Conservation (phyloP, 208 protist species). For the Acanthamoeba castellanii region DNA sequence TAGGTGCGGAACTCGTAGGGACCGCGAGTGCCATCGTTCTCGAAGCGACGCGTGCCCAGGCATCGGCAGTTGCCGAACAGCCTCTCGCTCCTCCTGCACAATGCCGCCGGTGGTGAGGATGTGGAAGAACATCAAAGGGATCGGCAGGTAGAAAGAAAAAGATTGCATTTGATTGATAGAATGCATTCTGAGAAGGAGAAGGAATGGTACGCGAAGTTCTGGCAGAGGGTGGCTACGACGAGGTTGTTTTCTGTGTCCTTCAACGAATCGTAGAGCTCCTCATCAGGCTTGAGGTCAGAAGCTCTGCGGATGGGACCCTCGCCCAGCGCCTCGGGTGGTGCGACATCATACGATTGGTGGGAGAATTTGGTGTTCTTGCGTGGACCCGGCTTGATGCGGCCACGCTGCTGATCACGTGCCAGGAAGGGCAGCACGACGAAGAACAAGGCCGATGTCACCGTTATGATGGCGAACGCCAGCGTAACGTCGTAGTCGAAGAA, state of each 20-base stretch:
- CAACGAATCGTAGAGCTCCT: conserved; percentile 18
- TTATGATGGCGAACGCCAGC: not conserved
- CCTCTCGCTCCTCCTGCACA: not conserved
- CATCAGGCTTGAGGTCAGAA: not conserved
- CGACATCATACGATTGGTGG: conserved; percentile 29
- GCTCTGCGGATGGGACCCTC: conserved; percentile 2
- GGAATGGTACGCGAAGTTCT: conserved; percentile 52
- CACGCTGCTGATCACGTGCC: not conserved
- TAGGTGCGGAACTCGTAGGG: conserved; percentile 63
- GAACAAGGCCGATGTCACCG: not conserved
- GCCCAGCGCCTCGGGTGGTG: not conserved
- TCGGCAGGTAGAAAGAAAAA: not conserved
- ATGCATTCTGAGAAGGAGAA: not conserved
- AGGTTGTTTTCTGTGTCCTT: conserved; percentile 56
- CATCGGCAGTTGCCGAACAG: conserved; percentile 52
- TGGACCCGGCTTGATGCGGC: conserved; percentile 19
- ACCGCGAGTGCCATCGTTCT: conserved; percentile 35
- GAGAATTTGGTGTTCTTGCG: not conserved
- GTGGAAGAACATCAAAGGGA: not conserved
- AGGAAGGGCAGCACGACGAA: conserved; percentile 14
- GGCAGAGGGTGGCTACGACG: not conserved
- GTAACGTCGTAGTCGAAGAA: conserved; percentile 8
- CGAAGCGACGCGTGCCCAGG: conserved; percentile 39
- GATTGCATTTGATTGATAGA: not conserved
- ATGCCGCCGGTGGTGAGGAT: not conserved